Evolutionary conservation across 2,329 filamentous ascomycete genomes (phyloP).

Genomic region (Hypoxylon sp.): DNA sequence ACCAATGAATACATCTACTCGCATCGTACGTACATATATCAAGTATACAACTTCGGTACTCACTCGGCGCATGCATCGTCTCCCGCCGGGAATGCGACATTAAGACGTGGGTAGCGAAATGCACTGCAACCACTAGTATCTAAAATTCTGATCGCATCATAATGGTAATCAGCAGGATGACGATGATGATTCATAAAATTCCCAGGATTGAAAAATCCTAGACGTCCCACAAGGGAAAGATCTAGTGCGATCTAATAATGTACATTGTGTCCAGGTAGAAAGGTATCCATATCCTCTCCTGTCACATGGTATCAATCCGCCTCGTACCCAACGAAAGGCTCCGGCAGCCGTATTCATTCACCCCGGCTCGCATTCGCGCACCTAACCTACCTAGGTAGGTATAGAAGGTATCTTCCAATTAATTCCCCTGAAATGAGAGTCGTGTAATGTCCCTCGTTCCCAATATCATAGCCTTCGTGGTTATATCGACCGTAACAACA

Average conservation of each 20-base stretch:
- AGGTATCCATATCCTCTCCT: slow-evolving; percentile 6
- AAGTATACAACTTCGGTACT: not conserved
- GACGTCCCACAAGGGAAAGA: slow-evolving; percentile 9
- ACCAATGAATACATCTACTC: too few species aligned
- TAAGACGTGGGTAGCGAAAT: not conserved
- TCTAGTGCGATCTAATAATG: slow-evolving; percentile 19
- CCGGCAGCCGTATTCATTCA: not conserved
- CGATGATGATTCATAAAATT: not conserved
- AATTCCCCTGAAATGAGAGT: not conserved
- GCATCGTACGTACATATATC: too few species aligned
- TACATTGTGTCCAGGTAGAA: slow-evolving; percentile 14
- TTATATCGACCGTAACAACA: slow-evolving; percentile 13
- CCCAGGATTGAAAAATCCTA: not conserved
- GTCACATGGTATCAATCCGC: slow-evolving; percentile 33
- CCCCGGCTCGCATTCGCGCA: slow-evolving; percentile 3
- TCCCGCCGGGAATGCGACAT: slow-evolving; percentile 24
- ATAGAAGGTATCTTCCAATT: slow-evolving; percentile 13
- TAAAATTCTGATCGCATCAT: slow-evolving; percentile 12
- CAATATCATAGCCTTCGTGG: slow-evolving; percentile 6
- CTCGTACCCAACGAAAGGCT: not conserved
- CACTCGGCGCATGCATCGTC: slow-evolving; percentile 2
- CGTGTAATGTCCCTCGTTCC: not conserved
- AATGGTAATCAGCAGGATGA: slow-evolving; percentile 8
- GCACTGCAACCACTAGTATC: slow-evolving; percentile 1
- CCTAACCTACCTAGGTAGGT: too few species aligned